Evolutionary conservation across 2,329 filamentous ascomycete genomes (phyloP).

Genomic region (Laburnicola sp.): DNA sequence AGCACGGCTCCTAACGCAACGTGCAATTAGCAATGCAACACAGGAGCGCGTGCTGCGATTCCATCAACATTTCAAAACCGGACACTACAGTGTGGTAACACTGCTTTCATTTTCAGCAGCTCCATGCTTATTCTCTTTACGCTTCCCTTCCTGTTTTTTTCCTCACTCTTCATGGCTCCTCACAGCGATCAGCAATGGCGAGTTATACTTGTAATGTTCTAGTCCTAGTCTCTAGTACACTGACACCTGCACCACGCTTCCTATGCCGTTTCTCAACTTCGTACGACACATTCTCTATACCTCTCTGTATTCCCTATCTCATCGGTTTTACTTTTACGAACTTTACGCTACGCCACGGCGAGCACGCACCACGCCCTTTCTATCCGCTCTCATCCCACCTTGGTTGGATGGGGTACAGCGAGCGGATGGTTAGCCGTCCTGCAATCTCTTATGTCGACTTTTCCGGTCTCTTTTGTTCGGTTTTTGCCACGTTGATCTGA

Average conservation of each 20-base stretch:
- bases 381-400: background rate
- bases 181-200: slow-evolving; percentile 28
- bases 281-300: background rate
- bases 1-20: too few species aligned
- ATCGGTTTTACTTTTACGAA: slow-evolving; percentile 1
- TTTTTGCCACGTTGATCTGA: too few species aligned
- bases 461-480: background rate
- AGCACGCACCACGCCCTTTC: background rate
- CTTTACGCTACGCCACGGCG: slow-evolving; percentile 3
- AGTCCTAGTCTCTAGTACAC: slow-evolving; percentile 36
- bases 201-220: slow-evolving; percentile 38
- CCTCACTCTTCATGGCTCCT: background rate
- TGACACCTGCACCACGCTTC: slow-evolving; percentile 26
- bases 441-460: slow-evolving; percentile 1
- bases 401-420: background rate
- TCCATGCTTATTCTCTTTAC: background rate
- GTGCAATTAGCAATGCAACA: too few species aligned
- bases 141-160: background rate
- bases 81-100: background rate
- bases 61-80: background rate
- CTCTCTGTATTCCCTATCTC: background rate
- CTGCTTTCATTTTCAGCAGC: background rate
- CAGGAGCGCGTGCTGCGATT: too few species aligned
- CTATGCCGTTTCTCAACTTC: slow-evolving; percentile 8
- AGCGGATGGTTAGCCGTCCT: background rate